Evolutionary conservation across 352 stramenopile genomes (phyloP).

Genomic region (Achlya hypogyna): DNA sequence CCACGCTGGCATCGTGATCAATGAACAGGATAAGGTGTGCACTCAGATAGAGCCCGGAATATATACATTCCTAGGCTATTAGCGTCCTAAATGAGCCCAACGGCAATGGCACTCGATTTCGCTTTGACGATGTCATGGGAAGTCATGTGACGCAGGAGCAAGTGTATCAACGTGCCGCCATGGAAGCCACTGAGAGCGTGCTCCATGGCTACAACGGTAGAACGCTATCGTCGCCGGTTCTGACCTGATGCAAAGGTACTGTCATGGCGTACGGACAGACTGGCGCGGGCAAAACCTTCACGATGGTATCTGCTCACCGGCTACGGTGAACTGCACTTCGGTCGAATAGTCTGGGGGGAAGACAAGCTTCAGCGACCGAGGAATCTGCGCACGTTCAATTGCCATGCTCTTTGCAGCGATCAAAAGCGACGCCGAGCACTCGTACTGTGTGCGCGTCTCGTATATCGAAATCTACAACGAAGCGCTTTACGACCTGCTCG

Average conservation of each 20-base stretch:
- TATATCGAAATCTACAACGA: slow-evolving; percentile 35
- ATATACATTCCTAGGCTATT: slow-evolving; percentile 31
- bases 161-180: slow-evolving; percentile 35
- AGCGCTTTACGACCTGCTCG: slow-evolving; percentile 27
- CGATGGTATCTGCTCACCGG: slow-evolving; percentile 26
- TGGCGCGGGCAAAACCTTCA: slow-evolving; percentile 65
- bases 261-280: slow-evolving; percentile 72
- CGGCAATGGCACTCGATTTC: slow-evolving; percentile 46
- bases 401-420: slow-evolving; percentile 46
- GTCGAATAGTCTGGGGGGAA: slow-evolving; percentile 32
- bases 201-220: slow-evolving; percentile 57
- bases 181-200: slow-evolving; percentile 50
- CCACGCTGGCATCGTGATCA: slow-evolving; percentile 32
- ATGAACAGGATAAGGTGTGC: slow-evolving; percentile 37
- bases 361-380: slow-evolving; percentile 46
- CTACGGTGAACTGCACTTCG: background rate
- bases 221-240: background rate
- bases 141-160: slow-evolving; percentile 35
- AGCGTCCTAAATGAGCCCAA: slow-evolving; percentile 43
- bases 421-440: slow-evolving; percentile 36
- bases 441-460: slow-evolving; percentile 26
- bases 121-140: slow-evolving; percentile 53
- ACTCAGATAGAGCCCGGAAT: background rate
- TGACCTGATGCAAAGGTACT: slow-evolving; percentile 21
- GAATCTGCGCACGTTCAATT: slow-evolving; percentile 48